phyloP scores from a whole-genome alignment of 768 basidiomycete genomes.

The Suillus brevipes region DNA sequence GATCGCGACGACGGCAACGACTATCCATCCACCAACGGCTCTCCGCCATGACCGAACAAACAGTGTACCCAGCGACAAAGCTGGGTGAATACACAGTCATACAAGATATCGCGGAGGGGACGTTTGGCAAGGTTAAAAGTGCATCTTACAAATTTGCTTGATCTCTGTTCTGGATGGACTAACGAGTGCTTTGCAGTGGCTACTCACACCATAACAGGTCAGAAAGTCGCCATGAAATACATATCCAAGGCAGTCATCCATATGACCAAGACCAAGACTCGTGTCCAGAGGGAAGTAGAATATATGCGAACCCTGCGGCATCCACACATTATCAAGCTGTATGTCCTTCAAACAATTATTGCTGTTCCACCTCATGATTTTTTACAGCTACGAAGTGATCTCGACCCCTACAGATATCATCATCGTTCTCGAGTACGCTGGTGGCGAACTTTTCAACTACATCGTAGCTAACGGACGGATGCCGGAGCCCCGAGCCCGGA shows the following conservation, averaged over 20 bases:
- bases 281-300: conserved; percentile 94
- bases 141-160: conserved; percentile 37
- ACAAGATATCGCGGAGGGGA: conserved; percentile 90
- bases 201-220: conserved; percentile 89
- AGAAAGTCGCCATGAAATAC: conserved; percentile 97
- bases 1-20: conserved; percentile 12
- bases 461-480: conserved; percentile 94
- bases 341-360: conserved; percentile 23
- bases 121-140: conserved; percentile 99
- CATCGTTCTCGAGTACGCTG: conserved; percentile 96
- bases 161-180: conserved; percentile 19
- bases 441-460: conserved; percentile 97
- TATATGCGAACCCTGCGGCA: conserved; percentile 94
- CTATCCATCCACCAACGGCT: conserved; percentile 18
- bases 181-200: conserved; percentile 62
- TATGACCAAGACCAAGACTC: conserved; percentile 85
- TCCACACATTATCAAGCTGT: conserved; percentile 98
- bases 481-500: conserved; percentile 81
- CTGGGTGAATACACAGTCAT: conserved; percentile 91
- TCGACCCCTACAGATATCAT: conserved; percentile 95
- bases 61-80: conserved; percentile 58
- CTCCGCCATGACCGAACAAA: conserved; percentile 27
- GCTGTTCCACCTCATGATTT: conserved; percentile 7
- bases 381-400: conserved; percentile 76
- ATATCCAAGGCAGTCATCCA: conserved; percentile 94